Evolutionary conservation across 306 rosid genomes (phyloP).

Genomic region (Trifolium subterraneum): DNA sequence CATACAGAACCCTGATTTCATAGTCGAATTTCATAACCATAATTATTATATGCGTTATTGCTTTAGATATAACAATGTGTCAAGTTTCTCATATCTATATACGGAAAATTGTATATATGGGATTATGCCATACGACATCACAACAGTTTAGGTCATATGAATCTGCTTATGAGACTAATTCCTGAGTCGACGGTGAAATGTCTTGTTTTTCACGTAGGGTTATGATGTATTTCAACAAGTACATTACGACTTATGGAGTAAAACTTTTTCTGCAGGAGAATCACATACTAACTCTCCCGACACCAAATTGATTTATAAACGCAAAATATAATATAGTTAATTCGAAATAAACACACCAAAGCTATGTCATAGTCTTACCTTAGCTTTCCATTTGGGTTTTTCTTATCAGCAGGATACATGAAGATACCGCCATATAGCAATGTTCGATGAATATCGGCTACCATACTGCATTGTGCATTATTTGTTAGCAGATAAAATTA

Average conservation of each 20-base stretch:
- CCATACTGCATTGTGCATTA: conserved; percentile 66
- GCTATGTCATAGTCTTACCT: conserved; percentile 51
- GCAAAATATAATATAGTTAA: neutral
- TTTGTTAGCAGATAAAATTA: conserved; percentile 16
- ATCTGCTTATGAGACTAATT: neutral
- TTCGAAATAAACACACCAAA: conserved; percentile 11
- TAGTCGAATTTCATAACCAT: conserved; percentile 1
- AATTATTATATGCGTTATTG: neutral
- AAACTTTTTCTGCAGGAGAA: neutral
- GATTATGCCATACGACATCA: neutral
- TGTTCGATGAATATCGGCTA: conserved; percentile 94
- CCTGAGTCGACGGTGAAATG: neutral
- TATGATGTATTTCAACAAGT: neutral
- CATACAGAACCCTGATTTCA: conserved; percentile 74
- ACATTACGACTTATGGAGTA: neutral
- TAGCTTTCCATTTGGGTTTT: conserved; percentile 83
- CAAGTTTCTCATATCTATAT: neutral
- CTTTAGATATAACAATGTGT: neutral
- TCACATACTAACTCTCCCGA: neutral
- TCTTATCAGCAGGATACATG: conserved; percentile 93
- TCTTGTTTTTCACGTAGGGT: neutral
- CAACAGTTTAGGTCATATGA: neutral
- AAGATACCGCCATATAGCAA: conserved; percentile 97
- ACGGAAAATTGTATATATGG: neutral
- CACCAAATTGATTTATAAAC: neutral